Percentiles rank a stretch among this genome's conserved stretches.
Evolutionary conservation across 495 filamentous ascomycete genomes (phyloP).

Genomic region (Tuber borchii): DNA sequence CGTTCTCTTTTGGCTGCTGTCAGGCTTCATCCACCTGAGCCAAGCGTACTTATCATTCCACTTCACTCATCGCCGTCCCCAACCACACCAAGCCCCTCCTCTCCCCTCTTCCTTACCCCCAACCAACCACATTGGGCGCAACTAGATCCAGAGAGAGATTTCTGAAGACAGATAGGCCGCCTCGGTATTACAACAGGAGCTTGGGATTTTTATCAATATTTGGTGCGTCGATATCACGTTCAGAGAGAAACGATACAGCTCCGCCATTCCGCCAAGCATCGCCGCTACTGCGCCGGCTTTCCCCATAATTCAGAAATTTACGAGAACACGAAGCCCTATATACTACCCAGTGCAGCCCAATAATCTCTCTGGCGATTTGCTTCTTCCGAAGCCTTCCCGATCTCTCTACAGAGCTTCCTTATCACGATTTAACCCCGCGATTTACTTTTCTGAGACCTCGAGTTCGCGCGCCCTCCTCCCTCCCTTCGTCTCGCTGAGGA

Average conservation of each 20-base stretch:
- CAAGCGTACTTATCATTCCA: background rate
- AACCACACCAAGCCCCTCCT: background rate
- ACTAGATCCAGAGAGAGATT: background rate
- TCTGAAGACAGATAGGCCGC: background rate
- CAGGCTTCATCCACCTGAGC: background rate
- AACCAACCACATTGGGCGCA: background rate
- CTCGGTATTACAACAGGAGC: background rate
- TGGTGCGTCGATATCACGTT: background rate
- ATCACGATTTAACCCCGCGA: background rate
- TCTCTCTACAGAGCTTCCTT: background rate
- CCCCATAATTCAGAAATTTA: background rate
- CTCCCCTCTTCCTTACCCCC: background rate
- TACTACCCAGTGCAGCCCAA: background rate
- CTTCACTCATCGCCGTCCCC: background rate
- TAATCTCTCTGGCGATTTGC: background rate
- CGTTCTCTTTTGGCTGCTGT: background rate
- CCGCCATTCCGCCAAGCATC: background rate
- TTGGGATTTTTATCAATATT: background rate
- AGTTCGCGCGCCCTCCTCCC: background rate
- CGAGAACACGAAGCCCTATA: background rate
- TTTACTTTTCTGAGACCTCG: background rate
- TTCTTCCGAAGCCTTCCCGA: background rate
- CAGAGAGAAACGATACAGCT: background rate
- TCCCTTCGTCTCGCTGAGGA: background rate
- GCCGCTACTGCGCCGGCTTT: background rate